Conservation (phyloP, 805 yeast genomes). For the Starmerella scarabaei region DNA sequence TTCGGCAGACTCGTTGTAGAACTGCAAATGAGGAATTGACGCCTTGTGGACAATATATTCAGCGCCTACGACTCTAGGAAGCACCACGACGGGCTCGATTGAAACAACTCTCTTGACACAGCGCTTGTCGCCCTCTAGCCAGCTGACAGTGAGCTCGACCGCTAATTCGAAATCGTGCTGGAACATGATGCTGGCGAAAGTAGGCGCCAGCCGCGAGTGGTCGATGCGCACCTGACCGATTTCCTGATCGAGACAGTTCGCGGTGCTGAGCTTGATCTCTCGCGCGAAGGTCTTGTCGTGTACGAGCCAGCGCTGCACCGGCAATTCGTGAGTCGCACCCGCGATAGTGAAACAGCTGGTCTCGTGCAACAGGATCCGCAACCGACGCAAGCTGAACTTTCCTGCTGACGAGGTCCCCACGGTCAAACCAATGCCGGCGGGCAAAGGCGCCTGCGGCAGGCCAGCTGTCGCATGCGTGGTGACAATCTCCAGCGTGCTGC, state of each 20-base stretch:
- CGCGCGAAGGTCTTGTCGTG: constrained; percentile 1
- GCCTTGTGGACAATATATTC: neutral
- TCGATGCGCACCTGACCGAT: constrained; percentile 5
- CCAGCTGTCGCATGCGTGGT: constrained; percentile 15
- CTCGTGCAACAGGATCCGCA: constrained; percentile 10
- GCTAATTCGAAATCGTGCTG: constrained; percentile 7
- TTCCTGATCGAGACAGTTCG: constrained; percentile 2
- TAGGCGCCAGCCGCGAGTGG: constrained; percentile 9
- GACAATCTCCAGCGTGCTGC: neutral
- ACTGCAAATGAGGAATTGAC: neutral
- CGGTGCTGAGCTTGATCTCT: neutral
- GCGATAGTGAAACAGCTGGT: neutral
- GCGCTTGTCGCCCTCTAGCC: neutral
- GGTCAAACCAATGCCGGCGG: constrained; percentile 9
- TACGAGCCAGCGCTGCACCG: constrained; percentile 11
- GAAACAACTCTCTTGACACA: constrained; percentile 1
- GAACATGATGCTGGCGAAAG: constrained; percentile 5
- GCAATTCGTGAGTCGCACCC: neutral
- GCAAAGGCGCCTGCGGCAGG: constrained; percentile 11
- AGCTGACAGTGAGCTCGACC: constrained; percentile 7
- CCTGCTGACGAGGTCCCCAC: constrained; percentile 1
- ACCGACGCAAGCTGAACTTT: constrained; percentile 3
- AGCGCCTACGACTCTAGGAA: constrained; percentile 9
- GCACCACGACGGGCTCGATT: constrained; percentile 6
- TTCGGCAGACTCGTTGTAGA: constrained; percentile 8